Conservation (phyloP, 129 eudicot genomes). For the Artemisia argyi region DNA sequence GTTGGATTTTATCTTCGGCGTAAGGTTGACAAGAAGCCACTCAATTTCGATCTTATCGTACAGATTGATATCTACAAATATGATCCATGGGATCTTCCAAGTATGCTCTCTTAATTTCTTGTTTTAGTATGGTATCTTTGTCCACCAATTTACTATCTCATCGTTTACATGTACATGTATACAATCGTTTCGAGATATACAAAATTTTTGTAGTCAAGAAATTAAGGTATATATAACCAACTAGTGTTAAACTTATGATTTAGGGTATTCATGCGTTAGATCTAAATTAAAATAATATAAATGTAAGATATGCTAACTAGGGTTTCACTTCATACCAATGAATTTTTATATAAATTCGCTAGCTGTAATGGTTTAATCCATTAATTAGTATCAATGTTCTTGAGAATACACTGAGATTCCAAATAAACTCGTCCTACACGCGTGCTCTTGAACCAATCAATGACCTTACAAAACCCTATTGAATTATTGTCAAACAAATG, state of each 20-base stretch:
- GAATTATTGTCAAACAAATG: no score
- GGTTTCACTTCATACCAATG: no score
- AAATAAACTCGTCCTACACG: no score
- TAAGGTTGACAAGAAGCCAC: constrained; percentile 94
- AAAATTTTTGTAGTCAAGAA: neutral
- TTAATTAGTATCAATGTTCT: no score
- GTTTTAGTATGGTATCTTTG: neutral
- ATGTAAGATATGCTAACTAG: no score
- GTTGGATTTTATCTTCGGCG: constrained; percentile 98
- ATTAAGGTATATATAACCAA: neutral
- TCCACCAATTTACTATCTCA: neutral
- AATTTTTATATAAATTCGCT: no score
- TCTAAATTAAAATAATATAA: neutral
- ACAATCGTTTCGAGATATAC: neutral
- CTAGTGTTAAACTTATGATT: neutral
- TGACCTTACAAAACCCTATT: no score
- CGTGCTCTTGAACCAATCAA: no score
- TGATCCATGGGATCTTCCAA: constrained; percentile 99
- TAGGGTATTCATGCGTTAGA: neutral
- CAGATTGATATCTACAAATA: constrained; percentile 89
- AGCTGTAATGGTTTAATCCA: no score
- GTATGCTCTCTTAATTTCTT: constrained; percentile 38
- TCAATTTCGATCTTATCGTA: constrained; percentile 94
- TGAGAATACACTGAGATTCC: no score
- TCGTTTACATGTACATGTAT: neutral